Conservation (phyloP, 768 basidiomycete genomes). For the Leccinum rimulosum region DNA sequence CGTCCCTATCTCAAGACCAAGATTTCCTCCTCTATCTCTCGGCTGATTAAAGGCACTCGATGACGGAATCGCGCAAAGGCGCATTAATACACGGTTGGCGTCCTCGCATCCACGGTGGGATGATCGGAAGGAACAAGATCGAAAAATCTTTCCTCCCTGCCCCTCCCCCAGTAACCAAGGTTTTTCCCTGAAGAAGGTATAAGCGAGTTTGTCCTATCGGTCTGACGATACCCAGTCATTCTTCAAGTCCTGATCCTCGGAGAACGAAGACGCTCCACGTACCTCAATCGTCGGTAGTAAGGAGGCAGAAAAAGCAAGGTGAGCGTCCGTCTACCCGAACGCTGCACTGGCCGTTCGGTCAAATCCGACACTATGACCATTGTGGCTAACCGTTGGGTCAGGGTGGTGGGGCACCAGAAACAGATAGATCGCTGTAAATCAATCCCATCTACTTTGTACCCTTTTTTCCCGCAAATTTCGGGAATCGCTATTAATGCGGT, state of each 20-base stretch:
- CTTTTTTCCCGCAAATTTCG: background rate
- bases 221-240: background rate
- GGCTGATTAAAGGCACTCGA: background rate
- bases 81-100: constrained; percentile 4
- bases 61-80: constrained; percentile 8
- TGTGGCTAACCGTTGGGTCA: constrained; percentile 1
- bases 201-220: background rate
- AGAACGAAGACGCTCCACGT: background rate
- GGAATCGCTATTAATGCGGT: background rate
- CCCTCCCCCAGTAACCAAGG: background rate
- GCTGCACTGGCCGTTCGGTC: constrained; percentile 1
- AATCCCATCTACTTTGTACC: background rate
- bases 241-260: constrained; percentile 13
- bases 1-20: background rate
- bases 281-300: background rate
- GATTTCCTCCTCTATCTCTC: constrained; percentile 1
- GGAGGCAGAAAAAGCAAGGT: constrained; percentile 1
- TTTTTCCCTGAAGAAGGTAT: background rate
- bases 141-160: constrained; percentile 1
- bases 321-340: background rate
- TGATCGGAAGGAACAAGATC: background rate
- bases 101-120: constrained; percentile 9
- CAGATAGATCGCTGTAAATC: background rate
- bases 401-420: background rate
- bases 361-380: constrained; percentile 1